These are phyloP conservation scores for Phytophthora cryptogea DNA, from an alignment of 352 stramenopile genomes.

Conservation along the genomic window DNA sequence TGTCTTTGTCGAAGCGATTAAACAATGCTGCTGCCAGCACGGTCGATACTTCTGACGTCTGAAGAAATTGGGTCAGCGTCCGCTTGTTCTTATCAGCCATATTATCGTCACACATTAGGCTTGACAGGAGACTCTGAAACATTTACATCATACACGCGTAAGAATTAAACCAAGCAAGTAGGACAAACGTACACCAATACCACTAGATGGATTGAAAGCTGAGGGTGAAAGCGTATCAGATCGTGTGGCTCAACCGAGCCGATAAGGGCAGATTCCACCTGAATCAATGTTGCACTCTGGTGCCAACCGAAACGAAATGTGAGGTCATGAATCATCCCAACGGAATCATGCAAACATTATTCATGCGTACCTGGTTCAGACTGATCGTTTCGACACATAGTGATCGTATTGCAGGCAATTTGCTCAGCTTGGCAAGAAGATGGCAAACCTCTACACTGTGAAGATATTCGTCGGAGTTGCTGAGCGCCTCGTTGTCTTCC, in stretches of 20 bases:
- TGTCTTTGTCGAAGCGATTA: slow-evolving; percentile 63
- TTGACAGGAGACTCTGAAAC: slow-evolving; percentile 63
- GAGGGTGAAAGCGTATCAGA: slow-evolving; percentile 60
- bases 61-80: slow-evolving; percentile 71
- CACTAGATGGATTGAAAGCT: slow-evolving; percentile 72
- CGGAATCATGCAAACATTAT: not conserved
- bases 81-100: slow-evolving; percentile 72
- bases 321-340: slow-evolving; percentile 1
- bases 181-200: slow-evolving; percentile 35
- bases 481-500: slow-evolving; percentile 47
- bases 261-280: slow-evolving; percentile 67
- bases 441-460: slow-evolving; percentile 65
- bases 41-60: slow-evolving; percentile 67
- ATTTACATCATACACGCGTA: too few species aligned
- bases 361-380: slow-evolving; percentile 65
- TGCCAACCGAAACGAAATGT: not conserved
- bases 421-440: slow-evolving; percentile 61
- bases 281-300: slow-evolving; percentile 70
- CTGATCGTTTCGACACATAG: slow-evolving; percentile 65
- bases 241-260: slow-evolving; percentile 51
- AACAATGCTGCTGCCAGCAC: slow-evolving; percentile 68
- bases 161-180: not conserved
- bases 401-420: slow-evolving; percentile 48
- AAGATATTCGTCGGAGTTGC: slow-evolving; percentile 67
- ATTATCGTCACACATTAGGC: slow-evolving; percentile 46